phyloP scores from a whole-genome alignment of 2,329 filamentous ascomycete genomes.

The Leptographium procerum region DNA sequence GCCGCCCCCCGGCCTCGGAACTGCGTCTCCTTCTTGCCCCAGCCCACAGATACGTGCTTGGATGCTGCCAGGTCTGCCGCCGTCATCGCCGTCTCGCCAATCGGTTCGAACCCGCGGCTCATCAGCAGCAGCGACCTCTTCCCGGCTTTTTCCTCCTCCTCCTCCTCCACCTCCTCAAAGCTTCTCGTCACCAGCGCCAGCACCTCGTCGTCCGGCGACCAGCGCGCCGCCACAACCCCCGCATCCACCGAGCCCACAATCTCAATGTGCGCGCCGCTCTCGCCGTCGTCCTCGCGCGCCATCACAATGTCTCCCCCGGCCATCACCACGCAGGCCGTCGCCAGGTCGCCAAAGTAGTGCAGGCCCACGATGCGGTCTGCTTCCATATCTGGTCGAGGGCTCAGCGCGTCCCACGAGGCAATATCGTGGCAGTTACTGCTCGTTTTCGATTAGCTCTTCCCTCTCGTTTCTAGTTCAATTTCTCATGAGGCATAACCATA shows the following conservation, averaged over 20 bases:
- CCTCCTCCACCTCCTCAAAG: not conserved
- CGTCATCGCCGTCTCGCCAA: conserved; percentile 62
- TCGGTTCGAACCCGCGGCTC: conserved; percentile 80
- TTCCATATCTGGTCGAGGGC: conserved; percentile 61
- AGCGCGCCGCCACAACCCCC: conserved; percentile 78
- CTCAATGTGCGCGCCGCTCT: conserved; percentile 60
- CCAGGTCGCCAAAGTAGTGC: conserved; percentile 74
- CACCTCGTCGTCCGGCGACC: conserved; percentile 93
- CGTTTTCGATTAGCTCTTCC: not conserved
- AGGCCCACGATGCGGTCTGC: conserved; percentile 68
- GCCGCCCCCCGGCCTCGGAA: conserved; percentile 90
- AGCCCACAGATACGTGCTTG: conserved; percentile 90
- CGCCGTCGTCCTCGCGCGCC: conserved; percentile 55
- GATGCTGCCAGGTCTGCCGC: conserved; percentile 73
- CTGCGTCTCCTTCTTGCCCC: conserved; percentile 97
- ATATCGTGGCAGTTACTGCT: conserved; percentile 33
- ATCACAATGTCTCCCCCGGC: conserved; percentile 85
- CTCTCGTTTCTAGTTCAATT: not conserved
- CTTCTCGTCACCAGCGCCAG: conserved; percentile 66
- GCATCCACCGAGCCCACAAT: conserved; percentile 91
- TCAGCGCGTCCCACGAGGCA: conserved; percentile 81
- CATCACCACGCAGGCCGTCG: conserved; percentile 69
- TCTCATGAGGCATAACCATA: not conserved
- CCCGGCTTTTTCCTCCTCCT: conserved; percentile 29
- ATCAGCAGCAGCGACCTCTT: conserved; percentile 58